Conservation (phyloP, 2,329 filamentous ascomycete genomes). For the Verticillium alfalfae region DNA sequence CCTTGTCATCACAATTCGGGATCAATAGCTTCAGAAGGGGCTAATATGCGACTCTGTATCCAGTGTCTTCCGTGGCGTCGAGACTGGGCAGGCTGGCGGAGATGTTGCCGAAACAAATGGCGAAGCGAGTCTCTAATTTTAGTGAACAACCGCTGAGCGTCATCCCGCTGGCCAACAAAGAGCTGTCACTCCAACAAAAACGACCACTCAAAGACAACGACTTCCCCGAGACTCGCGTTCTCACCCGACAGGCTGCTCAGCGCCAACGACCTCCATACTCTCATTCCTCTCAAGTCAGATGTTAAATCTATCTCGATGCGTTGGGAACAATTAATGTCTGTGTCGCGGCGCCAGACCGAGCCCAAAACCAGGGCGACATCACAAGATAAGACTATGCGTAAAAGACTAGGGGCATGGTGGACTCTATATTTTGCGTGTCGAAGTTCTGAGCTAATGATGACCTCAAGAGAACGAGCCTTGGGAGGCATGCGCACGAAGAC, state of each 20-base stretch:
- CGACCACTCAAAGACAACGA: too few relatives aligned
- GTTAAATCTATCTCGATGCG: neutral
- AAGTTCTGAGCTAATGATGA: neutral
- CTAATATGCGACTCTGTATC: too few relatives aligned
- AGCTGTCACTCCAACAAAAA: too few relatives aligned
- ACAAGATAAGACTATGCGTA: neutral
- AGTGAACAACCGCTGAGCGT: too few relatives aligned
- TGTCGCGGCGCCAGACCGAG: neutral
- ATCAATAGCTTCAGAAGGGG: too few relatives aligned
- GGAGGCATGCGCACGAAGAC: constrained; percentile 66
- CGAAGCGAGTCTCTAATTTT: too few relatives aligned
- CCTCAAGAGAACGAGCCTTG: constrained; percentile 55
- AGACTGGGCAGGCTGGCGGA: too few relatives aligned
- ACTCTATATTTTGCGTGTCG: neutral
- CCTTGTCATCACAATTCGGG: too few relatives aligned
- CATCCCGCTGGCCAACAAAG: too few relatives aligned
- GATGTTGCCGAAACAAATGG: too few relatives aligned
- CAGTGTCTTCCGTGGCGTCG: too few relatives aligned
- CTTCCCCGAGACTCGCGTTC: too few relatives aligned
- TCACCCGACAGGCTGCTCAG: neutral
- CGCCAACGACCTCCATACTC: neutral
- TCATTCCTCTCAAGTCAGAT: neutral
- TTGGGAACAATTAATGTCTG: neutral
- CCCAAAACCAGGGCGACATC: neutral
- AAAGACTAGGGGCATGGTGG: neutral